phyloP scores from a whole-genome alignment of 257 asterid genomes.

The Jacaranda mimosifolia region DNA sequence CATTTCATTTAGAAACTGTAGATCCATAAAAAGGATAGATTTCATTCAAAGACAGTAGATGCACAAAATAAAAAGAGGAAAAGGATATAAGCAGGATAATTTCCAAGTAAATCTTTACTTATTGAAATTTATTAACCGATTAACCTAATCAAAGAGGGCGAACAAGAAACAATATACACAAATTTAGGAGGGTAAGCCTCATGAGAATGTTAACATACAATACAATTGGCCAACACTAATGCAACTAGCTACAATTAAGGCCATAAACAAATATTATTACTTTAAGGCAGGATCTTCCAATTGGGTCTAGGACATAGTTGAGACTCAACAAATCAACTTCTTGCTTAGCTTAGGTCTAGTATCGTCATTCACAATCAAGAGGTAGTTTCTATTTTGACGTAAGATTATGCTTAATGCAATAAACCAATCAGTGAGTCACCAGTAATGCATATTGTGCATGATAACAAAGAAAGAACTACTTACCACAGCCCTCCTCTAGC shows the following conservation, averaged over 20 bases:
- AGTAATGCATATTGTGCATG: conserved; percentile 16
- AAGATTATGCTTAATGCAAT: not conserved
- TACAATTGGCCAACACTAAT: not conserved
- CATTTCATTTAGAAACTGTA: not conserved
- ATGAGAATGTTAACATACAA: not conserved
- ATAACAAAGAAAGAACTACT: conserved; percentile 38
- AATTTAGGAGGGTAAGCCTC: conserved; percentile 5
- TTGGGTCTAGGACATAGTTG: conserved; percentile 5
- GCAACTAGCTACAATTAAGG: conserved; percentile 25
- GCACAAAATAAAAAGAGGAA: not conserved
- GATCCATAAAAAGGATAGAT: not conserved
- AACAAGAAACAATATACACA: not conserved
- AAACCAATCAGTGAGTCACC: conserved; percentile 2
- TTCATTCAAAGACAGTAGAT: conserved; percentile 9
- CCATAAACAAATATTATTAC: not conserved
- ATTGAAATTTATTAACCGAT: not conserved
- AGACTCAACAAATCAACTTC: conserved; percentile 25
- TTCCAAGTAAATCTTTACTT: conserved; percentile 20
- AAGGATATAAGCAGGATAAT: not conserved
- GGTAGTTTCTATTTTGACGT: not conserved
- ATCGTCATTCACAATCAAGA: not conserved
- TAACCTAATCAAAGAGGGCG: conserved; percentile 29
- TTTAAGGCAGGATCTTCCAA: conserved; percentile 12
- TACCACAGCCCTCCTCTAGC: conserved; percentile 94
- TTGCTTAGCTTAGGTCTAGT: not conserved